Evolutionary conservation across 169 alveolate species (phyloP).

Genomic region (Ichthyophthirius multifiliis): DNA sequence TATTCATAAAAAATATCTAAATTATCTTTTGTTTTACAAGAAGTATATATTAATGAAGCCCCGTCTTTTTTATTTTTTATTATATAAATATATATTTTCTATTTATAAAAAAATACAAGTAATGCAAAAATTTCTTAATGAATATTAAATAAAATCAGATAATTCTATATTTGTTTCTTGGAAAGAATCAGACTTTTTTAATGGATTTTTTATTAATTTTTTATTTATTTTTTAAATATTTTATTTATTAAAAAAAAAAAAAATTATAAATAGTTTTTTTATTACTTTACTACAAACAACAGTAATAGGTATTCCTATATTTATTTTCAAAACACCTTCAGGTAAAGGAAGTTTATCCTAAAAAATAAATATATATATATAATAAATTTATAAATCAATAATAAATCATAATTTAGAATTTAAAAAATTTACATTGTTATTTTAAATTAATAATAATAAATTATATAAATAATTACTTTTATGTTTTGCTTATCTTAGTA

Average conservation of each 20-base stretch:
- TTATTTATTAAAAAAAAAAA: neutral
- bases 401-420: too few relatives aligned
- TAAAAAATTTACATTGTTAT: neutral
- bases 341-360: constrained; percentile 22
- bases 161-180: constrained; percentile 22
- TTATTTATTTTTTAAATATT: too few relatives aligned
- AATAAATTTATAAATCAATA: too few relatives aligned
- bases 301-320: constrained; percentile 61
- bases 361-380: neutral
- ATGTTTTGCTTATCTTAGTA: too few relatives aligned
- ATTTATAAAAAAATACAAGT: constrained; percentile 20
- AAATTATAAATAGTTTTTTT: neutral
- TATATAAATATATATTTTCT: neutral
- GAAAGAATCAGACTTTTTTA: constrained; percentile 35
- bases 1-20: constrained; percentile 51
- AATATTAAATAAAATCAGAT: constrained; percentile 42
- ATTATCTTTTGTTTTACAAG: constrained; percentile 39
- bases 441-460: too few relatives aligned
- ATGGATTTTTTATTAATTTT: too few relatives aligned
- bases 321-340: constrained; percentile 52
- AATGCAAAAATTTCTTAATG: constrained; percentile 48
- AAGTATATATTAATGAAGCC: constrained; percentile 52
- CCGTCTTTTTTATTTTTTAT: constrained; percentile 31
- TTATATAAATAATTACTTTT: too few relatives aligned
- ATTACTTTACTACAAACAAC: constrained; percentile 39